Conservation (phyloP, 2,329 filamentous ascomycete species). For the Fonsecaea monophora region DNA sequence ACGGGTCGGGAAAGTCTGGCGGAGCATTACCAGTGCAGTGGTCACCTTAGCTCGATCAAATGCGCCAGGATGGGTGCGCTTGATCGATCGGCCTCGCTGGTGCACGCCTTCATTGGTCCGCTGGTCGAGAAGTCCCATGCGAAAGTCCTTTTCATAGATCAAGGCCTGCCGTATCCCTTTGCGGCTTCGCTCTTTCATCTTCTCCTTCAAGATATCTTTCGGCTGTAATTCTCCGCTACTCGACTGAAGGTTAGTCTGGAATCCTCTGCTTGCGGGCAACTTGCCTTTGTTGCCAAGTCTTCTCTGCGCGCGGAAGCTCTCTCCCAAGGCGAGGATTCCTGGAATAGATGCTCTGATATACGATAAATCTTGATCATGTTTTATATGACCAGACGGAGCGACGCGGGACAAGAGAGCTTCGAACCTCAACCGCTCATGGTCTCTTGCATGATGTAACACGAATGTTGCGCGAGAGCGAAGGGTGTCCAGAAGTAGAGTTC, state of each 20-base stretch:
- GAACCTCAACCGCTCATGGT: not conserved
- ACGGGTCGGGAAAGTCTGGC: not conserved
- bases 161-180: not conserved
- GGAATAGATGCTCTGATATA: not conserved
- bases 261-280: not conserved
- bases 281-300: slow-evolving; percentile 9
- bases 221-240: not conserved
- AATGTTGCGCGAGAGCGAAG: not conserved
- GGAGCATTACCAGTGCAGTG: slow-evolving; percentile 10
- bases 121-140: not conserved
- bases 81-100: slow-evolving; percentile 8
- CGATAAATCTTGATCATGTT: slow-evolving; percentile 1
- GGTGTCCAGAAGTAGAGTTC: slow-evolving; percentile 1
- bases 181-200: not conserved
- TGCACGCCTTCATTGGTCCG: not conserved
- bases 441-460: not conserved
- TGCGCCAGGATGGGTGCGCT: slow-evolving; percentile 11
- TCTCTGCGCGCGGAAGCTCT: not conserved
- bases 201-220: not conserved
- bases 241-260: not conserved
- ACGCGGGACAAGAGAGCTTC: slow-evolving; percentile 9
- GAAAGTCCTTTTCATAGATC: slow-evolving; percentile 6
- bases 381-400: slow-evolving; percentile 12
- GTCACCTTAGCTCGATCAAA: slow-evolving; percentile 7
- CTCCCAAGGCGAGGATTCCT: not conserved